Conservation (phyloP, 1,139 yeast genomes). For the Neolecta irregularis region DNA sequence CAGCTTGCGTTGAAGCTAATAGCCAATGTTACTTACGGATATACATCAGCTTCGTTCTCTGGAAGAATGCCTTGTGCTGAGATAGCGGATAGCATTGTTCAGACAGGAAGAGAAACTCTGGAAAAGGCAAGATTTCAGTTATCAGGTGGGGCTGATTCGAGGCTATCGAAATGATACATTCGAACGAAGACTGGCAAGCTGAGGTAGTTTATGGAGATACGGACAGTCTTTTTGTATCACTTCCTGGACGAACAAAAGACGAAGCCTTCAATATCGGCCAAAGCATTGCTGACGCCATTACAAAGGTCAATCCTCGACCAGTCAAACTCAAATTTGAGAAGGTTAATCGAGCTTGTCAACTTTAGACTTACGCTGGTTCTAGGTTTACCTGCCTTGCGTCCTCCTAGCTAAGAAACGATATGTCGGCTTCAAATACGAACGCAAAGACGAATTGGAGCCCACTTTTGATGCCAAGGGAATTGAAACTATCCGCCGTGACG, state of each 20-base stretch:
- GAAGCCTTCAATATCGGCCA: conserved; percentile 70
- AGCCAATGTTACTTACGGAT: conserved; percentile 93
- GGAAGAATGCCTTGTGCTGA: conserved; percentile 97
- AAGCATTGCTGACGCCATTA: conserved; percentile 48
- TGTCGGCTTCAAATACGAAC: conserved; percentile 70
- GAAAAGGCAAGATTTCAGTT: conserved; percentile 23
- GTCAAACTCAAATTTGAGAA: conserved; percentile 76
- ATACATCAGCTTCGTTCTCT: conserved; percentile 83
- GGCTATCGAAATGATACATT: conserved; percentile 57
- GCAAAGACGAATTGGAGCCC: conserved; percentile 38
- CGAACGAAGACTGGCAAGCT: conserved; percentile 54
- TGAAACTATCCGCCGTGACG: conserved; percentile 87
- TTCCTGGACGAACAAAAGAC: conserved; percentile 62
- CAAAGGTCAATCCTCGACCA: conserved; percentile 65
- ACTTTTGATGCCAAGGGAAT: conserved; percentile 90
- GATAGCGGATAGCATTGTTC: conserved; percentile 85
- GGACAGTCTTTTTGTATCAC: conserved; percentile 76
- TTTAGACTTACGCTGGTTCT: too few relatives aligned
- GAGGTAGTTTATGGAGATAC: conserved; percentile 95
- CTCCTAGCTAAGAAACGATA: conserved; percentile 75
- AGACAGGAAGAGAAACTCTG: conserved; percentile 75
- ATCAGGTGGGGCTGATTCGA: too few relatives aligned
- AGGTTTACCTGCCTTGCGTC: conserved; percentile 75
- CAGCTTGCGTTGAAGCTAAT: conserved; percentile 78
- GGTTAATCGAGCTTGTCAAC: too few relatives aligned